These are phyloP conservation scores for Mesembryanthemum crystallinum DNA, from an alignment of 148 eudicot species.

Conservation along the genomic window DNA sequence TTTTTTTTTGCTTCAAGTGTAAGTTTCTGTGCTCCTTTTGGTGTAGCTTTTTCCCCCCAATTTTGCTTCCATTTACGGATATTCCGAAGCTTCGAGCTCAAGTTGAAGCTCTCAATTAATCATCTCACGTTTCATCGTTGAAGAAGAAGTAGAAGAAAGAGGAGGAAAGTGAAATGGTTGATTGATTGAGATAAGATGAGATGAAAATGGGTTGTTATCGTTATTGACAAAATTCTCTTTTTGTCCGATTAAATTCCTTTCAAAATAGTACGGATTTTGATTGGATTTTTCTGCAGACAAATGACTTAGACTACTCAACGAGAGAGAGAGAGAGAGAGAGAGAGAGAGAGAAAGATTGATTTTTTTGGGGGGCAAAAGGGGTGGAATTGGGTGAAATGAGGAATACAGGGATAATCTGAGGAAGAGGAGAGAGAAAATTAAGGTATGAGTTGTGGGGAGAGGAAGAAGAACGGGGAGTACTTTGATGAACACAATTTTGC, in stretches of 20 bases:
- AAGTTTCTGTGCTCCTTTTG: slow-evolving; percentile 19
- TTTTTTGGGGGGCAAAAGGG: not conserved
- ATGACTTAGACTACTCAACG: slow-evolving; percentile 20
- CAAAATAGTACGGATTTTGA: slow-evolving; percentile 18
- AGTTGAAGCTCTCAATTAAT: slow-evolving; percentile 23
- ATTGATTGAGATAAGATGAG: slow-evolving; percentile 6
- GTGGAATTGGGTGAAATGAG: slow-evolving; percentile 27
- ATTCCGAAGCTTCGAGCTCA: slow-evolving; percentile 26
- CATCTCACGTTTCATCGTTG: not conserved
- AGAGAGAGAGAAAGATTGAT: not conserved
- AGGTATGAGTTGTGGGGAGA: slow-evolving; percentile 45
- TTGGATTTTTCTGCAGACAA: slow-evolving; percentile 13
- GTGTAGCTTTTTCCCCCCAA: not conserved
- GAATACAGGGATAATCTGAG: slow-evolving; percentile 36
- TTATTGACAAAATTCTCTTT: slow-evolving; percentile 12
- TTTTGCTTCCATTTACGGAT: slow-evolving; percentile 20
- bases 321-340: not conserved
- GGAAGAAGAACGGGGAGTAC: slow-evolving; percentile 24
- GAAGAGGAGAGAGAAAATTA: slow-evolving; percentile 15
- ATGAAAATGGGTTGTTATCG: slow-evolving; percentile 21
- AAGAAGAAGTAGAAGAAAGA: not conserved
- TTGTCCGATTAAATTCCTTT: slow-evolving; percentile 12
- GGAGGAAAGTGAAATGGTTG: slow-evolving; percentile 7
- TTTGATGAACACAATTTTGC: slow-evolving; percentile 9
- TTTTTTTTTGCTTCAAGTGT: slow-evolving; percentile 24